Evolutionary conservation across 768 basidiomycete genomes (phyloP).

Genomic region (Cytidiella melzeri): DNA sequence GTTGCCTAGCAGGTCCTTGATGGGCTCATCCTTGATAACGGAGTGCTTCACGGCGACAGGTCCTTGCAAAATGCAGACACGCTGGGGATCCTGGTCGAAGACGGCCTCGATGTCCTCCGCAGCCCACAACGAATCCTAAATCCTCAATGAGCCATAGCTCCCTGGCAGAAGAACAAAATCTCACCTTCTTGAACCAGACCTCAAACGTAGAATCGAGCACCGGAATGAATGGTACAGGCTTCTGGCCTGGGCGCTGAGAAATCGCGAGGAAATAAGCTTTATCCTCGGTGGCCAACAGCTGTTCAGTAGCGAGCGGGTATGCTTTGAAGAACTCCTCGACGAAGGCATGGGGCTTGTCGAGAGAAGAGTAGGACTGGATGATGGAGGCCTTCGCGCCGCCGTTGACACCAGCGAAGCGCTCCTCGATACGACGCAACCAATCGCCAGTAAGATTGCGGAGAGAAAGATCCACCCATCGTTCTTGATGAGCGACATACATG

Average conservation of each 20-base stretch:
- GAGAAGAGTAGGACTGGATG: conserved; percentile 72
- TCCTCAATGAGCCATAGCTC: conserved; percentile 5
- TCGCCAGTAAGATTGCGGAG: conserved; percentile 93
- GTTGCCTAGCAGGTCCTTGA: conserved; percentile 86
- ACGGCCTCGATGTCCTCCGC: conserved; percentile 98
- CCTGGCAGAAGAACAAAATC: conserved; percentile 14
- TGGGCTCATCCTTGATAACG: conserved; percentile 85
- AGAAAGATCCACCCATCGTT: conserved; percentile 89
- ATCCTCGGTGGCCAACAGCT: conserved; percentile 90
- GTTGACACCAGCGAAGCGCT: conserved; percentile 89
- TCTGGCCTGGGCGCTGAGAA: conserved; percentile 92
- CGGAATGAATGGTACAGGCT: conserved; percentile 97
- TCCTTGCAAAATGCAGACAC: conserved; percentile 96
- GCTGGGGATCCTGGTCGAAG: conserved; percentile 97
- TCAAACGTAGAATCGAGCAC: conserved; percentile 90
- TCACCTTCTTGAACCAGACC: conserved; percentile 99
- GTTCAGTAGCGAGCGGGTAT: conserved; percentile 77
- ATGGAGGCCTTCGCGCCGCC: conserved; percentile 77
- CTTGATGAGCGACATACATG: conserved; percentile 91
- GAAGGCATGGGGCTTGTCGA: conserved; percentile 78
- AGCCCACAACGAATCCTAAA: conserved; percentile 92
- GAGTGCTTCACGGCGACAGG: conserved; percentile 92
- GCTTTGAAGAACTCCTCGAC: conserved; percentile 77
- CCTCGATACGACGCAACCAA: conserved; percentile 94
- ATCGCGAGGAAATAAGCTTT: conserved; percentile 95